Base-by-base conservation (phyloP, 441 rosid genomes). In the Corymbia calophylla region DNA sequence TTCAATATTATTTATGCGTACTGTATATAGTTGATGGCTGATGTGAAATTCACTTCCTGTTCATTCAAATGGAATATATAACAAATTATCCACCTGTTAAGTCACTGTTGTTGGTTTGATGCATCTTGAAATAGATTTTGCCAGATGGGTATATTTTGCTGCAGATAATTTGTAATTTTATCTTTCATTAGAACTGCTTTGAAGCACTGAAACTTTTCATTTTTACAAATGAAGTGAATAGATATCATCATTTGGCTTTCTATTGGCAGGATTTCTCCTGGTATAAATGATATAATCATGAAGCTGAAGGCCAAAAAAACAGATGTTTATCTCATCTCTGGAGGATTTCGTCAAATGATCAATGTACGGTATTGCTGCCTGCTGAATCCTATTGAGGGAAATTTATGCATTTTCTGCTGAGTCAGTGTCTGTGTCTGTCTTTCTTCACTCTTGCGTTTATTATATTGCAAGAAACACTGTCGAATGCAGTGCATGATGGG, bases 291-390 rank as follows among this genome's bases (percentile, higher is more conserved):
- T 91, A 91, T 98, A 91, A 95, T 97, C 92, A 92, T 92, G 95
- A 96, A 93, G 93, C 95, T 98, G 92, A 96, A 92, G 96, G 95
- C 95, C 89, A 93, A 93, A 86, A 94, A 95, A 58, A 92, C 89
- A 7, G 89, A 93, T 92, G 97, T 97, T 88, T 97, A 94, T 93
- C 94, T 98, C 95, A 93, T 98, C 90, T 98, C 99, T 18, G 99
- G 99, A 90, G 99, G 99, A 88, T 98, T 98, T 92, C 97, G 98
- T 68, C 99, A 96, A 91, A 97, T 98, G 99, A 98, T 98, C 92
- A 97, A 96, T 90, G 99, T 98, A 95, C 91, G 92, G 49, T 77
- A 21, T 16, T 39, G 11, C 84, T 77, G 51, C n/a, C 51, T 47
- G 48, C 84, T 77, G n/a, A 77, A 77, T 77, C 84, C 27, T 77